Evolutionary conservation across 2,329 filamentous ascomycete species (phyloP).

Genomic region (Neonectria neomacrospora): DNA sequence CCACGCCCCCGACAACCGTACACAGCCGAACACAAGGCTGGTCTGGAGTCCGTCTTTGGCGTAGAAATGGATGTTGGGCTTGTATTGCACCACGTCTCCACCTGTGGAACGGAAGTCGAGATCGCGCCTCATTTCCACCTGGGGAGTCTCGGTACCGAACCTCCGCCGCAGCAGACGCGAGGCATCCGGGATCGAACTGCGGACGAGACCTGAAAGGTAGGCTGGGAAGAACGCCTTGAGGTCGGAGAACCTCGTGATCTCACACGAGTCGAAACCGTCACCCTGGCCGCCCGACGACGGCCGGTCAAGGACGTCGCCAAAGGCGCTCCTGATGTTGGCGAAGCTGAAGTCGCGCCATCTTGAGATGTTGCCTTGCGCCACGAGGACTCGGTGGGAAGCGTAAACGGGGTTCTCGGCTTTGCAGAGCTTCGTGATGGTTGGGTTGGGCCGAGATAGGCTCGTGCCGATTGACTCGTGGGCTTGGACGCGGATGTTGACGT

Average conservation of each 20-base stretch:
- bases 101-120: neutral
- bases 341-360: neutral
- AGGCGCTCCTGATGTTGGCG: neutral
- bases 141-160: neutral
- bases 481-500: neutral
- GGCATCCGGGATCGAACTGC: neutral
- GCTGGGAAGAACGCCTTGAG: neutral
- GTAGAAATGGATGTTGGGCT: neutral
- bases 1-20: slow-evolving; percentile 1
- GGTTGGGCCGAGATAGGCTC: neutral
- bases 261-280: neutral
- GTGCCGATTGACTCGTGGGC: neutral
- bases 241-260: neutral
- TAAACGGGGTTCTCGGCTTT: neutral
- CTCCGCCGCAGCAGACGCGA: neutral
- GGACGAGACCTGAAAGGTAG: neutral
- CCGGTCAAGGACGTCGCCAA: neutral
- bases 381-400: neutral
- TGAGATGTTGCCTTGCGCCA: neutral
- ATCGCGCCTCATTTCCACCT: neutral
- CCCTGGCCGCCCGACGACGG: neutral
- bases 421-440: neutral
- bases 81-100: neutral
- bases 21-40: neutral
- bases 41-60: neutral